phyloP scores from a whole-genome alignment of 1,284 basidiomycete genomes.

The Xerocomus amazonicus region DNA sequence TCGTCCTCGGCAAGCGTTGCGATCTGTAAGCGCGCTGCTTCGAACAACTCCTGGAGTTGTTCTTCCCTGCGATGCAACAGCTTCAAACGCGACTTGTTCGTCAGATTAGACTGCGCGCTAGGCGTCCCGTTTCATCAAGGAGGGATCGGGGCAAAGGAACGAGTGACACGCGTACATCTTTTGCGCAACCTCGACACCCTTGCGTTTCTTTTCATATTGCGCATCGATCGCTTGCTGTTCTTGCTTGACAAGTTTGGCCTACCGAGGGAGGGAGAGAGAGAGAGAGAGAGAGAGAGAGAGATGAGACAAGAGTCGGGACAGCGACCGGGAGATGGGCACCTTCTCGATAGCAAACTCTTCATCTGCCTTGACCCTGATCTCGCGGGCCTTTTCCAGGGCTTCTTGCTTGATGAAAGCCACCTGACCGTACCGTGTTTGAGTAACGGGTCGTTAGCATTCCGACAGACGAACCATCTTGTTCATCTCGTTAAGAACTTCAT shows the following conservation, averaged over 20 bases:
- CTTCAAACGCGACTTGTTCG: constrained; percentile 92
- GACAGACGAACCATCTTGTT: constrained; percentile 87
- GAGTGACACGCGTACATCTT: constrained; percentile 75
- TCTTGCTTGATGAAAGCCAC: constrained; percentile 97
- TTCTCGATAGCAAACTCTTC: constrained; percentile 98
- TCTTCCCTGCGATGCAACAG: constrained; percentile 92
- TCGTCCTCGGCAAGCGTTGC: constrained; percentile 65
- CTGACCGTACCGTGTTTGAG: constrained; percentile 39
- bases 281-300: neutral
- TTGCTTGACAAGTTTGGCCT: constrained; percentile 95
- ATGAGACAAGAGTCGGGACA: neutral
- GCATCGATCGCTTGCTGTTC: constrained; percentile 91
- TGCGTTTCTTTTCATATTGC: constrained; percentile 90
- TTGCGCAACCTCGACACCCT: constrained; percentile 87
- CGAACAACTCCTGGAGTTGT: constrained; percentile 87
- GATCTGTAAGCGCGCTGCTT: constrained; percentile 65
- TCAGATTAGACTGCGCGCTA: constrained; percentile 93
- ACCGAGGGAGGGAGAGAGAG: neutral
- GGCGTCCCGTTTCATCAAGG: neutral
- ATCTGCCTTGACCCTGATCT: constrained; percentile 94
- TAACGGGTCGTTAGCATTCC: neutral
- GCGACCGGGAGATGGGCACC: constrained; percentile 39
- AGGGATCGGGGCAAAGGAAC: neutral
- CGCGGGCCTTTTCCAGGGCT: constrained; percentile 93
- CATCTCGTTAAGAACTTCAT: constrained; percentile 96